These are phyloP conservation scores for Pyricularia grisea DNA, from an alignment of 2,329 filamentous ascomycete genomes.

Conservation along the genomic window DNA sequence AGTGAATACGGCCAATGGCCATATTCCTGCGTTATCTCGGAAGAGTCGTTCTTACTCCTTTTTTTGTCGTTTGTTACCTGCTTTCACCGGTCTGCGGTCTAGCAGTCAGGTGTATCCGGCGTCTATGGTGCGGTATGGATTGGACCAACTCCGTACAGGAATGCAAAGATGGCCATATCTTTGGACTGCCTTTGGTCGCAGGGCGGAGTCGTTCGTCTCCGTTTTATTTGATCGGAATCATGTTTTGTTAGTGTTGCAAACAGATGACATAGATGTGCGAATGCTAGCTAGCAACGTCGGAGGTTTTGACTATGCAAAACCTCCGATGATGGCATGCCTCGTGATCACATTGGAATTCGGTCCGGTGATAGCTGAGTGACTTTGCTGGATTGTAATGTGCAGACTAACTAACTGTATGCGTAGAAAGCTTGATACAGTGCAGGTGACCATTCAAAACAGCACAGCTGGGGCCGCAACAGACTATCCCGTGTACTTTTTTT, in stretches of 20 bases:
- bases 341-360: neutral
- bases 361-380: neutral
- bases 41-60: neutral
- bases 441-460: too few species aligned
- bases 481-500: too few species aligned
- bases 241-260: constrained; percentile 1
- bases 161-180: neutral
- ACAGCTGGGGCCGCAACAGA: too few species aligned
- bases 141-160: neutral
- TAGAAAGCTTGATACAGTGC: neutral
- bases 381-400: neutral
- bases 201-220: neutral
- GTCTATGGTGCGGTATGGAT: neutral
- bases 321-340: neutral
- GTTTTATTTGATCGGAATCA: neutral
- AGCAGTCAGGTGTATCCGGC: neutral
- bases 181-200: neutral
- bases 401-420: neutral
- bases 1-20: neutral
- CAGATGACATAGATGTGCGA: neutral
- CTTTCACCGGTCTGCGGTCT: neutral
- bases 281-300: neutral
- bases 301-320: neutral
- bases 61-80: neutral
- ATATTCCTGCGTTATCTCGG: neutral